Percentiles rank a stretch among this genome's conserved stretches.
Evolutionary conservation across 2,329 filamentous ascomycete species (phyloP).

Genomic region (Malbranchea cinnamomea): DNA sequence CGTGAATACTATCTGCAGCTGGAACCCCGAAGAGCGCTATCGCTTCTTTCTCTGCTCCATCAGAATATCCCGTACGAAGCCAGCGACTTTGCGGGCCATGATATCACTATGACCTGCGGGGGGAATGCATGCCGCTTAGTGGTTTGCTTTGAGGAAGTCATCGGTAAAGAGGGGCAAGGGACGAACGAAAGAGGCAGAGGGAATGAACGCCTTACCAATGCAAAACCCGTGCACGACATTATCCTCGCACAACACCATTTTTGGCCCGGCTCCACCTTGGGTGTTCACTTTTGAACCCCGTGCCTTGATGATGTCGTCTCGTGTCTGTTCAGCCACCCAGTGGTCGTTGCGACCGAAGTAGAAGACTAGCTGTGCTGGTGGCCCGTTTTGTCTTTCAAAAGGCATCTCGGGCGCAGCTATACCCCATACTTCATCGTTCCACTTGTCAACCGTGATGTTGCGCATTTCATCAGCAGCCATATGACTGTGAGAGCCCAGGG

Average conservation of each 20-base stretch:
- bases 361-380: constrained; percentile 37
- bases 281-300: constrained; percentile 19
- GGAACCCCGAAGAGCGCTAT: too few relatives aligned
- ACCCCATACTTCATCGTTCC: constrained; percentile 47
- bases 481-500: constrained; percentile 19
- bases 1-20: too few relatives aligned
- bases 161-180: constrained; percentile 5
- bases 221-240: constrained; percentile 47
- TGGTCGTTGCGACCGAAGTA: constrained; percentile 46
- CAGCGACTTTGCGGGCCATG: constrained; percentile 37
- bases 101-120: constrained; percentile 25
- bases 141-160: neutral
- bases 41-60: constrained; percentile 2
- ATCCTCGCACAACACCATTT: constrained; percentile 41
- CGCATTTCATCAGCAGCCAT: constrained; percentile 45
- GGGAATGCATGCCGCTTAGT: neutral
- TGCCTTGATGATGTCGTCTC: constrained; percentile 38
- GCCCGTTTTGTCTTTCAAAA: constrained; percentile 11
- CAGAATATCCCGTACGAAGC: constrained; percentile 32
- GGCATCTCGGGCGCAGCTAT: constrained; percentile 16
- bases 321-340: constrained; percentile 45
- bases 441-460: constrained; percentile 40
- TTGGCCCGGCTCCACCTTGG: constrained; percentile 26
- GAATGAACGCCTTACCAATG: constrained; percentile 27
- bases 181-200: neutral